phyloP scores from a whole-genome alignment of 2,329 filamentous ascomycete genomes.

The Clarireedia monteithiana region DNA sequence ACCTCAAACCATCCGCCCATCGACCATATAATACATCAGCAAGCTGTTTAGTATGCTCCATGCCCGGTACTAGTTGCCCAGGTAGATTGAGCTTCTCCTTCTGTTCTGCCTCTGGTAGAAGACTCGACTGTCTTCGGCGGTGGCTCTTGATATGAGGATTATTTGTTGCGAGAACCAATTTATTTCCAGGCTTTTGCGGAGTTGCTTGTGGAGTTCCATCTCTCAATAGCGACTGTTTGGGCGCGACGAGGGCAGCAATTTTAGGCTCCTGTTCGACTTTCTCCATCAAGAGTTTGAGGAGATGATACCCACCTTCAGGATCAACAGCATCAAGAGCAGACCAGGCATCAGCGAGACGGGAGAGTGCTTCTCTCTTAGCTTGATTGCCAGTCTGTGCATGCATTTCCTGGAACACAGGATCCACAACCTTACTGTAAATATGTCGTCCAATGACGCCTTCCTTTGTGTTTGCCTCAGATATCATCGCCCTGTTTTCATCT shows the following conservation, averaged over 20 bases:
- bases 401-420: conserved; percentile 75
- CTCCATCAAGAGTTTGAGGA: conserved; percentile 72
- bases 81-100: conserved; percentile 43
- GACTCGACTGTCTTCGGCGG: conserved; percentile 45
- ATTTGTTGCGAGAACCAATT: conserved; percentile 69
- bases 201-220: conserved; percentile 51
- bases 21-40: conserved; percentile 85
- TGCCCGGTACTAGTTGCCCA: conserved; percentile 56
- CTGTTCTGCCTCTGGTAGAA: conserved; percentile 40
- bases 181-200: conserved; percentile 33
- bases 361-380: conserved; percentile 76
- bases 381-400: conserved; percentile 68
- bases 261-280: conserved; percentile 63
- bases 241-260: conserved; percentile 36
- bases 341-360: conserved; percentile 78
- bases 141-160: conserved; percentile 83
- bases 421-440: conserved; percentile 73
- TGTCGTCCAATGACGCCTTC: conserved; percentile 77
- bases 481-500: conserved; percentile 58
- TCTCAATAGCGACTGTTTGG: conserved; percentile 34
- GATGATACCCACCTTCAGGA: conserved; percentile 80
- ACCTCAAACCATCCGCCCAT: conserved; percentile 78
- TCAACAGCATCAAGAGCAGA: conserved; percentile 77
- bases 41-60: conserved; percentile 87
- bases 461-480: conserved; percentile 58